Conservation (phyloP, 2,329 filamentous ascomycete species). For the Penicillium sclerotigenum region DNA sequence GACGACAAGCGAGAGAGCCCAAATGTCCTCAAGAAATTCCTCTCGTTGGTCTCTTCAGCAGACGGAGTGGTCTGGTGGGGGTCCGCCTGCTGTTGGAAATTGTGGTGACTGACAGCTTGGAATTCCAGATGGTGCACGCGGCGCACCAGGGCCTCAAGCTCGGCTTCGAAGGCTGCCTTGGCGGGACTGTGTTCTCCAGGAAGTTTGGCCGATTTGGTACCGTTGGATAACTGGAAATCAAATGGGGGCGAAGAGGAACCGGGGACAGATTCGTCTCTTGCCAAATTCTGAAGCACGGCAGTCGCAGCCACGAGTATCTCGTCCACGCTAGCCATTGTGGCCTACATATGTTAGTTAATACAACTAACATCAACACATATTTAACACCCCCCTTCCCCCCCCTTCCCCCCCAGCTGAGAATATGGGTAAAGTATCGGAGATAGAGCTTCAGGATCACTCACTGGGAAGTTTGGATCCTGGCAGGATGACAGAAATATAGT, state of each 20-base stretch:
- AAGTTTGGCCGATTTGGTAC: slow-evolving; percentile 60
- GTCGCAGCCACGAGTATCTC: slow-evolving; percentile 49
- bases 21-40: slow-evolving; percentile 35
- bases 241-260: slow-evolving; percentile 36
- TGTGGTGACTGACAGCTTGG: slow-evolving; percentile 57
- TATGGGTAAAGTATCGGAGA: neutral
- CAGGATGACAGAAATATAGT: slow-evolving; percentile 23
- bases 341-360: slow-evolving; percentile 25
- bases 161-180: slow-evolving; percentile 76
- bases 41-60: slow-evolving; percentile 58
- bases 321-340: slow-evolving; percentile 47
- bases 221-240: slow-evolving; percentile 46
- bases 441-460: slow-evolving; percentile 17
- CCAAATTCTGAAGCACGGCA: slow-evolving; percentile 46
- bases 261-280: slow-evolving; percentile 38
- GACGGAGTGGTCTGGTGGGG: slow-evolving; percentile 66
- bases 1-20: slow-evolving; percentile 35
- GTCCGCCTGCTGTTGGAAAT: slow-evolving; percentile 32
- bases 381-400: no score
- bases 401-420: neutral
- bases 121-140: slow-evolving; percentile 81
- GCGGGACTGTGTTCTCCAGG: slow-evolving; percentile 72
- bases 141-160: slow-evolving; percentile 73
- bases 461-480: slow-evolving; percentile 30
- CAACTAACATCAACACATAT: neutral